Percentiles rank a stretch among this genome's conserved stretches.
Conservation (phyloP, 2,329 filamentous ascomycete species). For the Colletotrichum higginsianum region DNA sequence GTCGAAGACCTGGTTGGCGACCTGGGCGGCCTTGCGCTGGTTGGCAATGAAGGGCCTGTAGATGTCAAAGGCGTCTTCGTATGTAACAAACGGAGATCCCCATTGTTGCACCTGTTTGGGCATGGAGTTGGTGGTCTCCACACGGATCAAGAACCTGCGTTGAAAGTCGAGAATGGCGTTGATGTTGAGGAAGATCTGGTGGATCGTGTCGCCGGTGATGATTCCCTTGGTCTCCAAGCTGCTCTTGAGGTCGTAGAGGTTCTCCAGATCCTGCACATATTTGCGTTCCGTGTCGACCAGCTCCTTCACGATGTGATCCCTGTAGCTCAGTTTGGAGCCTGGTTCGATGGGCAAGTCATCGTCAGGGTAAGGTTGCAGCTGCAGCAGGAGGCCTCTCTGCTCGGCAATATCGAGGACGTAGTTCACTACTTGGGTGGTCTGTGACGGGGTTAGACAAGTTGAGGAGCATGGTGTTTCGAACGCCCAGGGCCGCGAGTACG, state of each 20-base stretch:
- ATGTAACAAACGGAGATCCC: conserved; percentile 90
- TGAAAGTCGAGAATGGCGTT: conserved; percentile 97
- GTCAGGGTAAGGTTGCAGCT: conserved; percentile 71
- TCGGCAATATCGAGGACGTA: conserved; percentile 90
- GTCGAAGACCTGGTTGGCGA: conserved; percentile 88
- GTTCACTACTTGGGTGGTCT: conserved; percentile 92
- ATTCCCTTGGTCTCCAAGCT: conserved; percentile 89
- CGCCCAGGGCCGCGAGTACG: conserved; percentile 5
- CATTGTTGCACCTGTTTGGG: conserved; percentile 85
- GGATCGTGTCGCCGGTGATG: conserved; percentile 89
- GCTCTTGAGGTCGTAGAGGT: conserved; percentile 92
- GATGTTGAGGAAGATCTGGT: conserved; percentile 97
- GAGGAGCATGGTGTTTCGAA: background rate
- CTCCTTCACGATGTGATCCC: conserved; percentile 92
- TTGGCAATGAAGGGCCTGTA: conserved; percentile 99
- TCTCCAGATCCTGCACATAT: conserved; percentile 97
- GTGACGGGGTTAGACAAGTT: conserved; percentile 19
- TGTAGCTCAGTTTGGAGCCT: conserved; percentile 78
- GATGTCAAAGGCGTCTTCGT: conserved; percentile 90
- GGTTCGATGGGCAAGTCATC: conserved; percentile 66
- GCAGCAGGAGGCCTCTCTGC: conserved; percentile 79
- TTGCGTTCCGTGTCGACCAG: conserved; percentile 96
- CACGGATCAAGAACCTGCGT: conserved; percentile 91
- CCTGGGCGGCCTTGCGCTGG: conserved; percentile 88
- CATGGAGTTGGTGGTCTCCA: conserved; percentile 94